Percentiles rank a stretch among this genome's conserved stretches.
These are phyloP conservation scores for Aspergillus cristatus DNA, from an alignment of 495 filamentous ascomycete genomes.

Conservation along the genomic window DNA sequence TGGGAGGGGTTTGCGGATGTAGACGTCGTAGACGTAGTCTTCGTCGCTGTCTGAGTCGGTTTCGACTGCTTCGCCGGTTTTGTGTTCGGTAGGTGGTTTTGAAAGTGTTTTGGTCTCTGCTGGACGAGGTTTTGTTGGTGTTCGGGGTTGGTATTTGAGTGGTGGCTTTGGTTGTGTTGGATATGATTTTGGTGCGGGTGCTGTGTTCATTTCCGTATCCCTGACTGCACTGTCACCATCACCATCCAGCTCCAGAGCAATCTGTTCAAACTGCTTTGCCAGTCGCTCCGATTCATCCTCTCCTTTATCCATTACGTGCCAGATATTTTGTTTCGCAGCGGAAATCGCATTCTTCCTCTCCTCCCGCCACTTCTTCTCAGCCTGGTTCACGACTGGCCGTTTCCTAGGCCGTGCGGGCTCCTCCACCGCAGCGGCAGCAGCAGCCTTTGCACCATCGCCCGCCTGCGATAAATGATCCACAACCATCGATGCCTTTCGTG, in stretches of 20 bases:
- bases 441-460: constrained; percentile 1
- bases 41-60: constrained; percentile 31
- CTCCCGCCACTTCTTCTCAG: constrained; percentile 35
- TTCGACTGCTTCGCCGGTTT: not conserved
- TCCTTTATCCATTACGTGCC: constrained; percentile 24
- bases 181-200: not conserved
- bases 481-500: constrained; percentile 32
- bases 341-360: constrained; percentile 28
- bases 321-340: constrained; percentile 32
- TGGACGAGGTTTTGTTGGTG: constrained; percentile 22
- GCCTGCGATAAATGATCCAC: constrained; percentile 21
- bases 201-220: not conserved
- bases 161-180: constrained; percentile 18
- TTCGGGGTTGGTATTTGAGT: constrained; percentile 29
- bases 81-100: not conserved
- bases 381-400: constrained; percentile 36
- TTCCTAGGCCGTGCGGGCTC: constrained; percentile 20
- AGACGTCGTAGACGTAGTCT: constrained; percentile 59
- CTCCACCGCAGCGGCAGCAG: not conserved
- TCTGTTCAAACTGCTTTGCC: constrained; percentile 34
- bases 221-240: constrained; percentile 3
- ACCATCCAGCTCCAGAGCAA: constrained; percentile 36
- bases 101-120: constrained; percentile 5
- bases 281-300: constrained; percentile 36
- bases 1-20: constrained; percentile 40